Evolutionary conservation across 2,329 filamentous ascomycete genomes (phyloP).

Genomic region (Biscogniauxia sp.): DNA sequence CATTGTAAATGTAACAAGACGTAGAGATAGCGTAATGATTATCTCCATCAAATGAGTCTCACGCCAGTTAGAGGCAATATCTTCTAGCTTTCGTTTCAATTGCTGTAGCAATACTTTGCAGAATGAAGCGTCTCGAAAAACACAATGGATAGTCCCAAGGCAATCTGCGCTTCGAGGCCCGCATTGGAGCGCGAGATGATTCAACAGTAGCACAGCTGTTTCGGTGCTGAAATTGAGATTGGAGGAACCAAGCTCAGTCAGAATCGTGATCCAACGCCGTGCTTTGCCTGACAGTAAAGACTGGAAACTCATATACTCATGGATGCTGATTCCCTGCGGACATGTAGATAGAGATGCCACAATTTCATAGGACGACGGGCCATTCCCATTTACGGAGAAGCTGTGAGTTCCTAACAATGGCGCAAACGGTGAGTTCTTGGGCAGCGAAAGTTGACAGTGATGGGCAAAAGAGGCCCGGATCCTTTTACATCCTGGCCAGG

Average conservation of each 20-base stretch:
- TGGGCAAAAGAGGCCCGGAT: constrained; percentile 41
- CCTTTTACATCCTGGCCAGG: constrained; percentile 38
- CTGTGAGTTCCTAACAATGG: constrained; percentile 22
- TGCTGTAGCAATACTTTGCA: constrained; percentile 46
- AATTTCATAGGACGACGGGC: constrained; percentile 53
- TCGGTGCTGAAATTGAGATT: constrained; percentile 60
- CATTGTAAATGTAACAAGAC: constrained; percentile 30
- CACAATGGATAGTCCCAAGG: constrained; percentile 46
- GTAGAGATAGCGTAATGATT: constrained; percentile 49
- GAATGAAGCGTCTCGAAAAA: constrained; percentile 51
- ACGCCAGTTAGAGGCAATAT: constrained; percentile 55
- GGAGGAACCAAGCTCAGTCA: constrained; percentile 50
- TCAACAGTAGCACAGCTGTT: constrained; percentile 47
- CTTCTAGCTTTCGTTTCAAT: constrained; percentile 40
- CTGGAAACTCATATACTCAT: constrained; percentile 55
- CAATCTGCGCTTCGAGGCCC: constrained; percentile 42
- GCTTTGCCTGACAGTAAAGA: constrained; percentile 43
- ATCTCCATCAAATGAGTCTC: constrained; percentile 58
- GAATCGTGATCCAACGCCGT: constrained; percentile 48
- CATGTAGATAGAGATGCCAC: constrained; percentile 48
- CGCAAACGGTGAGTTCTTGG: constrained; percentile 36
- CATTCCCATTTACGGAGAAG: constrained; percentile 32
- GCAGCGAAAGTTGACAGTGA: constrained; percentile 40
- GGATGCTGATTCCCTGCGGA: constrained; percentile 42
- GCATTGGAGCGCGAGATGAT: constrained; percentile 51